These are phyloP conservation scores for Lactarius indigo DNA, from an alignment of 768 basidiomycete species.

Conservation along the genomic window DNA sequence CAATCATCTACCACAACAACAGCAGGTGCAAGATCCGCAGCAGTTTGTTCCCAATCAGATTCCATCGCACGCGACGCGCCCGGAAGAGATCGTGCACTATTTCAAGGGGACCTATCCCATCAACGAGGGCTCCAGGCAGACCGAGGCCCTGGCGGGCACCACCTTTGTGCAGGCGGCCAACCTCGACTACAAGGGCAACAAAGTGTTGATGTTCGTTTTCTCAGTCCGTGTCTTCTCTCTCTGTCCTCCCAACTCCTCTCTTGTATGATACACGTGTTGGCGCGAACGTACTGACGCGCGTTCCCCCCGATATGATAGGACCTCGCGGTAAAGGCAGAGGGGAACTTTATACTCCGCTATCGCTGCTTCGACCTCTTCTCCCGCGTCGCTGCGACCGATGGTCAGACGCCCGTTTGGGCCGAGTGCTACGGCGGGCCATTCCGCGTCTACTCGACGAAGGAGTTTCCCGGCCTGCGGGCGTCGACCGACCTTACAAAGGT, in stretches of 20 bases:
- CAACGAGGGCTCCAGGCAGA: conserved; percentile 50
- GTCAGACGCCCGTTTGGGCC: conserved; percentile 48
- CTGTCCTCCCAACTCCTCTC: background rate
- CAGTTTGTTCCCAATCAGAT: conserved; percentile 11
- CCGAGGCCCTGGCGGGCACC: conserved; percentile 52
- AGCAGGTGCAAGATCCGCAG: conserved; percentile 5
- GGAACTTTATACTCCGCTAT: conserved; percentile 64
- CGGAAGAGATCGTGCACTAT: conserved; percentile 43
- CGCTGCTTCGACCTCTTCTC: conserved; percentile 61
- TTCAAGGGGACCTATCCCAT: conserved; percentile 38
- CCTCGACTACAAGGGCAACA: conserved; percentile 56
- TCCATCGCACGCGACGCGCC: conserved; percentile 16
- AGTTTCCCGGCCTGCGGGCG: conserved; percentile 63
- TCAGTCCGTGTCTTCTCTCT: conserved; percentile 41
- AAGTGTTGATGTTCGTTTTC: conserved; percentile 59
- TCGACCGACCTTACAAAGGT: conserved; percentile 71
- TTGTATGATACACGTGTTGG: background rate
- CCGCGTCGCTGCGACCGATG: conserved; percentile 34
- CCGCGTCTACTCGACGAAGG: conserved; percentile 66
- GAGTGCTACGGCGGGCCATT: conserved; percentile 64
- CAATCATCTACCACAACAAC: conserved; percentile 11
- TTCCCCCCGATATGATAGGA: conserved; percentile 41
- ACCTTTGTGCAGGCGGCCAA: conserved; percentile 53
- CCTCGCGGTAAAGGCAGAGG: conserved; percentile 66
- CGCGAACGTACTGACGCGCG: background rate